A percentile compares a stretch with the other conserved stretches of the same genome.
Conservation (phyloP, 495 filamentous ascomycete species). For the Aspergillus mulundensis region DNA sequence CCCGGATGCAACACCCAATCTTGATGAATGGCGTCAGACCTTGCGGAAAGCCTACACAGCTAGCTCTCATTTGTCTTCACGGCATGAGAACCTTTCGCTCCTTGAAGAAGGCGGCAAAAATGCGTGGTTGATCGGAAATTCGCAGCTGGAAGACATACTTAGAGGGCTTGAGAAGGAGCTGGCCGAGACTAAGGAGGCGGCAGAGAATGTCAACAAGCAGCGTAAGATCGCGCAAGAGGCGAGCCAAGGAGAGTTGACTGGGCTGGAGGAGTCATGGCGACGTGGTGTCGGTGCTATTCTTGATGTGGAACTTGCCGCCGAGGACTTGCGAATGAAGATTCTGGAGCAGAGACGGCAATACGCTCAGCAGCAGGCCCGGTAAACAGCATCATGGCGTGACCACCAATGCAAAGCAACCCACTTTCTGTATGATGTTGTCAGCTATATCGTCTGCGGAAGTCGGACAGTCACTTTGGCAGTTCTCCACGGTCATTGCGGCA, state of each 20-base stretch:
- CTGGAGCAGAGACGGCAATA: constrained; percentile 48
- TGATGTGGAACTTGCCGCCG: constrained; percentile 72
- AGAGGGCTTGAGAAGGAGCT: constrained; percentile 73
- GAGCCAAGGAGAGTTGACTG: constrained; percentile 60
- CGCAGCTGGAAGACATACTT: constrained; percentile 69
- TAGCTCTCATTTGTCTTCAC: constrained; percentile 60
- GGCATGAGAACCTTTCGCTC: constrained; percentile 65
- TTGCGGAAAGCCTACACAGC: constrained; percentile 55
- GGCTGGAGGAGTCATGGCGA: constrained; percentile 70
- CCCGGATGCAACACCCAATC: constrained; percentile 23
- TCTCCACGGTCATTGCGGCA: background rate
- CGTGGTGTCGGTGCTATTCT: constrained; percentile 65
- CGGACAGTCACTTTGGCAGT: background rate
- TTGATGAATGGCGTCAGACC: constrained; percentile 37
- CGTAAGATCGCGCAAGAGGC: constrained; percentile 67
- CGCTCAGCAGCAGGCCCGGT: constrained; percentile 35
- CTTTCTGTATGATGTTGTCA: background rate
- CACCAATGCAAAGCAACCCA: background rate
- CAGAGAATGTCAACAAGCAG: constrained; percentile 66
- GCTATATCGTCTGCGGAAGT: background rate
- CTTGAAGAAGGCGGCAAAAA: constrained; percentile 82
- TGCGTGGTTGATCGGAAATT: constrained; percentile 84
- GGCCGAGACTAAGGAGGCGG: constrained; percentile 55
- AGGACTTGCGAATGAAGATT: constrained; percentile 62
- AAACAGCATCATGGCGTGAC: background rate